Base-by-base conservation (phyloP, 2,329 filamentous ascomycete genomes). In the Scleromitrula shiraiana region DNA sequence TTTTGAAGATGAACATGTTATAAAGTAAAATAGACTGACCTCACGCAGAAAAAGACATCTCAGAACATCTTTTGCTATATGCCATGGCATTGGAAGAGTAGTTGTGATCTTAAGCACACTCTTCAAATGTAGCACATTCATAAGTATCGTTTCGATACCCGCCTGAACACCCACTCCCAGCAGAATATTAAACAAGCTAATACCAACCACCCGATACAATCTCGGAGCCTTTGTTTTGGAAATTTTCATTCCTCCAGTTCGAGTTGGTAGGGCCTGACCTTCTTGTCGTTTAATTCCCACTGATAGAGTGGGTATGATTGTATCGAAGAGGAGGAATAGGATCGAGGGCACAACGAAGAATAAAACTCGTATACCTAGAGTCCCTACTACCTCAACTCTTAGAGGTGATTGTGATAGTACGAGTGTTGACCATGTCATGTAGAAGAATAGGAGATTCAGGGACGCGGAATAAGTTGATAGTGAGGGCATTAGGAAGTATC, bases 381-480 rank as follows among this genome's bases (percentile, higher is more conserved):
- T 82, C 47, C 82, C 86, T 44, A 85, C 70, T 1, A 93, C 64
- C 64, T 95, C 88, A 49, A 95, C 78, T 50, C 79, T 77, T 14
- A 93, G 70, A 0, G 86, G 81, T 1, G 83, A 74, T 59, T 94
- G 85, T 6, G 84, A 85, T 3, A 91, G 71, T 32, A 94, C 80
- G 26, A 96, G 41, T 14, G 46, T 49, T 12, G 46, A 49, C 46
- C 88, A 94, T 59, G 87, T 91, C 70, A 95, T 77, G 65, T 89
- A 91, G 67, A 95, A 93, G 71, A 95, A 90, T 53, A 94, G 70
- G 20, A 95, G 69, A 65, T 93, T 95, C 54, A 95, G 72, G 1
- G 83, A 89, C 1, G 88, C 91, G 35, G 72, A 83, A 70, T 84
- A 89, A 6, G 85, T 83, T 6, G 78, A 76, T 50, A 80, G 64